phyloP scores from a whole-genome alignment of 805 yeast genomes.

The Pichia cephalocereana region DNA sequence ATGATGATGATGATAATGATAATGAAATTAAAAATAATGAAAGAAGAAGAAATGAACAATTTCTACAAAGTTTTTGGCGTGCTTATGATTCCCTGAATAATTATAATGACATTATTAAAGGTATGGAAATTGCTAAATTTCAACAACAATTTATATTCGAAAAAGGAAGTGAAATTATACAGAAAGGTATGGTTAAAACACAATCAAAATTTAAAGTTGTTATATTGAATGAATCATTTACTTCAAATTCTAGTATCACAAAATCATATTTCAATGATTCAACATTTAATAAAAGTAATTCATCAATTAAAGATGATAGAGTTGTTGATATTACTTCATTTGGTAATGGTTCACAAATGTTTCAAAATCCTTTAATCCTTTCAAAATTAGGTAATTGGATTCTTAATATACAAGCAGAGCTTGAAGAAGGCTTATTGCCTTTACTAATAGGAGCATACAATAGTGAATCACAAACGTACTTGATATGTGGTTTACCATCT shows the following conservation, averaged over 20 bases:
- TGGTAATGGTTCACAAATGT: constrained; percentile 63
- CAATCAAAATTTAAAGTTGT: constrained; percentile 75
- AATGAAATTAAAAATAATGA: constrained; percentile 9
- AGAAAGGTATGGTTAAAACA: constrained; percentile 70
- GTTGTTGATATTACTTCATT: constrained; percentile 25
- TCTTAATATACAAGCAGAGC: constrained; percentile 78
- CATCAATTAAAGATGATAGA: constrained; percentile 17
- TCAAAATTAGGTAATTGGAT: constrained; percentile 86
- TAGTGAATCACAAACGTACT: constrained; percentile 60
- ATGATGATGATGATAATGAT: constrained; percentile 19
- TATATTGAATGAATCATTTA: constrained; percentile 65
- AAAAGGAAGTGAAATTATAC: constrained; percentile 85
- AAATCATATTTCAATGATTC: constrained; percentile 9
- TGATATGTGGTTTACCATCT: constrained; percentile 87
- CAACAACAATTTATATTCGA: constrained; percentile 78
- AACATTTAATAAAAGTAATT: constrained; percentile 7
- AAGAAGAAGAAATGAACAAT: constrained; percentile 21
- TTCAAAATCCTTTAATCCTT: constrained; percentile 79
- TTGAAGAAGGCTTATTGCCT: constrained; percentile 62
- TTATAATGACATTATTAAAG: constrained; percentile 50
- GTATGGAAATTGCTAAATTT: constrained; percentile 74
- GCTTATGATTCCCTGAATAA: constrained; percentile 46
- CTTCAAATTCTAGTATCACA: constrained; percentile 15
- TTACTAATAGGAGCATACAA: constrained; percentile 80
- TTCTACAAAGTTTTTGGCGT: constrained; percentile 41